Base-by-base conservation (phyloP, 352 stramenopile species). In the Globisporangium carolinianum region DNA sequence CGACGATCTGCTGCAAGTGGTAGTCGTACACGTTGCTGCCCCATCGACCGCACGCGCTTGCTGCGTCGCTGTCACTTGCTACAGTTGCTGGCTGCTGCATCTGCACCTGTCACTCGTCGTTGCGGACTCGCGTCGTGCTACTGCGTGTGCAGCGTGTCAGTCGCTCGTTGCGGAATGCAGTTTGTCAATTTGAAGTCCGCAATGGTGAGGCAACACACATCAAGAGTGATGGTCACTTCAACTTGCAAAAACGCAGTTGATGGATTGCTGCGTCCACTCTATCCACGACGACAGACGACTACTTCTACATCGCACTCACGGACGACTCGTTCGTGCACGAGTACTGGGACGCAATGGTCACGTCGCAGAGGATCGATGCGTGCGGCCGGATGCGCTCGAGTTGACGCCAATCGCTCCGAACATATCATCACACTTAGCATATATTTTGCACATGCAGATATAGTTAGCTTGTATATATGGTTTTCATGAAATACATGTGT, bases 331-430 rank as follows among this genome's bases (percentile, higher is more conserved):
- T 83, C 12, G 76, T 97, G 17, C 90, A 98, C 58, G 78, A 94
- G 24, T 98, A 96, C 86, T 98, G 91, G 92, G 84, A 96, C 56
- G 78, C 86, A 58, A 86, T 98, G 65, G 77, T 98, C n/a, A 86
- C 94, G 32, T 76, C 89, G 12, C 94, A 97, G 68, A 97, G 98
- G 85, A 98, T 94, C 6, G 78, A 95, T 32, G 24, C 24, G 24
- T 32, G 24, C 24, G 24, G 24, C 24, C 24, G 1, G 24, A 32
- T 32, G 24, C 24, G 24, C 24, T 32, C 24, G 24, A 32, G 24
- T 32, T 32, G 2, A 32, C 24, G 0, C 24, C 24, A 24, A 2
- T 3, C 24, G 24, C 2, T 6, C 4, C 4, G n/a, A 47, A 14
- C n/a, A n/a, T 7, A 47, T 17, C 4, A 17, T 18, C 5, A 0